Base-by-base conservation (phyloP, 257 asterid genomes). In the Solanum arcanum region DNA sequence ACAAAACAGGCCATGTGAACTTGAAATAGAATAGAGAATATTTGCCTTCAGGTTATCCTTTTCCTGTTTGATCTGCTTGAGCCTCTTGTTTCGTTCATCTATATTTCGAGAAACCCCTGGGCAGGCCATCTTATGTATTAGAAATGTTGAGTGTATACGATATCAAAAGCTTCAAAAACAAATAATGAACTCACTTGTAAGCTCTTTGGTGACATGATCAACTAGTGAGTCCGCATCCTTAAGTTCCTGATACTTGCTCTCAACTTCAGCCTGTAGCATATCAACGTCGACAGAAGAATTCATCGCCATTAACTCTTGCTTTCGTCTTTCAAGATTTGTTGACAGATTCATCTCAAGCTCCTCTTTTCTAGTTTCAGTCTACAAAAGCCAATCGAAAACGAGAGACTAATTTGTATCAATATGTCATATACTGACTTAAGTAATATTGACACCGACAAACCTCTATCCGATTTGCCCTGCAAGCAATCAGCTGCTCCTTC, bases 301-400 rank as follows among this genome's bases (percentile, higher is more conserved):
- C 82, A 93, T 90, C 3, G 98, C 97, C 97, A 94, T 96, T 86
- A 97, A 89, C 93, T 97, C 99, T 91, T 96, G 98, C 90, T 94
- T 97, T 89, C 98, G 93, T 91, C 98, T 94, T 76, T 94, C 98
- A 81, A 97, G 98, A 89, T 97, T 97, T 64, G 99, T 94, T 56
- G 99, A 97, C 69, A 96, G 94, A 86, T 97, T 97, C 98, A 94
- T 96, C 93, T 97, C 99, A 83, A 97, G 98, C 95, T 97, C 99
- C 39, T 95, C 91, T 94, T 94, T 95, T 92, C 95, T 96, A 68
- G 99, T 90, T 93, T 97, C 99, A 83, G 94, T 94, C 99, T 96
- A 91, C 83, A 86, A 85, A 90, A 89, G 47, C 46, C 70, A 23
- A 81, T 52, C 20, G 46, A 31, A 46, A 49, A 52, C 35, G 70